Evolutionary conservation across 2,329 filamentous ascomycete species (phyloP).

Genomic region (Colletotrichum higginsianum): DNA sequence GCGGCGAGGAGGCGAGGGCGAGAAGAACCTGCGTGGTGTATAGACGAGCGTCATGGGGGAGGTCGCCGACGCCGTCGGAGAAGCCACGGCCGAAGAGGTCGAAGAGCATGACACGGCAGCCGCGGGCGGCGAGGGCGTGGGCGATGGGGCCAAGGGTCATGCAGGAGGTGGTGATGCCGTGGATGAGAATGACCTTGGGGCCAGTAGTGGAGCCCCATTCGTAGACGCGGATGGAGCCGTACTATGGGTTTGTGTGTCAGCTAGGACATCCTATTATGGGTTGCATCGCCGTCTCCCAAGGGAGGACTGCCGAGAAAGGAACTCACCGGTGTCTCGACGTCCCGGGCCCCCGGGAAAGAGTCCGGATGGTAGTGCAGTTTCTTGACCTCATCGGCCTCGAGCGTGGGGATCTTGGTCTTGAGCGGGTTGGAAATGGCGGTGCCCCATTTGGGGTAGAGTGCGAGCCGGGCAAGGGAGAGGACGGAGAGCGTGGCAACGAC

Average conservation of each 20-base stretch:
- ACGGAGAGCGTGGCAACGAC: slow-evolving; percentile 59
- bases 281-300: not conserved
- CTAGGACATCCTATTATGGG: not conserved
- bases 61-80: slow-evolving; percentile 73
- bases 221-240: slow-evolving; percentile 83
- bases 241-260: slow-evolving; percentile 55
- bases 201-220: slow-evolving; percentile 85
- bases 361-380: slow-evolving; percentile 74
- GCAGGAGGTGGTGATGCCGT: slow-evolving; percentile 88
- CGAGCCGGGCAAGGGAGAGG: slow-evolving; percentile 52
- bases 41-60: slow-evolving; percentile 81
- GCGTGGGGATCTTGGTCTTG: slow-evolving; percentile 55
- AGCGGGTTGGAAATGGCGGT: slow-evolving; percentile 62
- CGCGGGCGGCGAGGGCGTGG: slow-evolving; percentile 74
- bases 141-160: slow-evolving; percentile 80
- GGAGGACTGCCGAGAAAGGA: not conserved
- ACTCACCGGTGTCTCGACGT: slow-evolving; percentile 77
- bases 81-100: slow-evolving; percentile 80
- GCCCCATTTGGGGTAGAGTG: slow-evolving; percentile 58
- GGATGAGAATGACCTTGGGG: slow-evolving; percentile 81
- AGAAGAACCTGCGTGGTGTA: slow-evolving; percentile 82
- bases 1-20: slow-evolving; percentile 77
- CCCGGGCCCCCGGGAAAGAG: slow-evolving; percentile 79
- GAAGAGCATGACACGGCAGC: slow-evolving; percentile 87
- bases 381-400: slow-evolving; percentile 55